Evolutionary conservation across 345 rosid genomes (phyloP).

Genomic region (Eucalyptus curtisii): DNA sequence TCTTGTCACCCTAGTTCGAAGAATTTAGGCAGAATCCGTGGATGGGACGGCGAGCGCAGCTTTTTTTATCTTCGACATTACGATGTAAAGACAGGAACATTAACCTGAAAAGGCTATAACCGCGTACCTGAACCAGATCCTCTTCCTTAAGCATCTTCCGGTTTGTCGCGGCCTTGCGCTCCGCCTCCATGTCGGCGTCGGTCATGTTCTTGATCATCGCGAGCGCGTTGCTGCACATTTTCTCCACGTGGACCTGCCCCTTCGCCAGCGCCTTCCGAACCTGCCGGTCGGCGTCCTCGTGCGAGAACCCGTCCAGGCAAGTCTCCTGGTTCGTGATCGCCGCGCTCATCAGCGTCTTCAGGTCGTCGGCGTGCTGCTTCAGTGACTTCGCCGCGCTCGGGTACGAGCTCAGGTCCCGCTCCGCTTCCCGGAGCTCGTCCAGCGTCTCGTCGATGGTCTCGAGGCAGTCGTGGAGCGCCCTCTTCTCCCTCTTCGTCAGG

Average conservation of each 20-base stretch:
- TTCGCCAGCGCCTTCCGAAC: constrained; percentile 18
- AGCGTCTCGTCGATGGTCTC: constrained; percentile 82
- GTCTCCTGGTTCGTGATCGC: constrained; percentile 91
- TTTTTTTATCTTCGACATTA: background rate
- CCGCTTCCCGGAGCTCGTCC: constrained; percentile 55
- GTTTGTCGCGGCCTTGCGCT: background rate
- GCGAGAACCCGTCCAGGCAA: constrained; percentile 80
- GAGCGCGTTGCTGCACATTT: constrained; percentile 13
- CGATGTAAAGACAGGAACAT: background rate
- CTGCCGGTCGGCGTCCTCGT: constrained; percentile 34
- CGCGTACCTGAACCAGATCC: background rate
- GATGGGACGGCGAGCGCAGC: background rate
- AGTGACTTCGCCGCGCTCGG: constrained; percentile 50
- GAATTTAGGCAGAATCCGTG: background rate
- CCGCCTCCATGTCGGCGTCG: constrained; percentile 11
- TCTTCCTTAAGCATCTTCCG: background rate
- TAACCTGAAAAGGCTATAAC: background rate
- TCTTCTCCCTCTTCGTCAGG: constrained; percentile 44
- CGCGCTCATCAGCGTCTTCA: constrained; percentile 68
- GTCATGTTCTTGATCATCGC: constrained; percentile 24
- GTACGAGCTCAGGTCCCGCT: constrained; percentile 44
- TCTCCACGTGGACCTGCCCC: constrained; percentile 22
- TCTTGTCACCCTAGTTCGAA: background rate
- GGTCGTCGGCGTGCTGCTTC: constrained; percentile 59
- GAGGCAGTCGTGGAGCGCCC: constrained; percentile 79